Evolutionary conservation across 257 asterid species (phyloP), one percentile per base, ranked within the genome.

Genomic region (Solanum lycopersicoides): DNA sequence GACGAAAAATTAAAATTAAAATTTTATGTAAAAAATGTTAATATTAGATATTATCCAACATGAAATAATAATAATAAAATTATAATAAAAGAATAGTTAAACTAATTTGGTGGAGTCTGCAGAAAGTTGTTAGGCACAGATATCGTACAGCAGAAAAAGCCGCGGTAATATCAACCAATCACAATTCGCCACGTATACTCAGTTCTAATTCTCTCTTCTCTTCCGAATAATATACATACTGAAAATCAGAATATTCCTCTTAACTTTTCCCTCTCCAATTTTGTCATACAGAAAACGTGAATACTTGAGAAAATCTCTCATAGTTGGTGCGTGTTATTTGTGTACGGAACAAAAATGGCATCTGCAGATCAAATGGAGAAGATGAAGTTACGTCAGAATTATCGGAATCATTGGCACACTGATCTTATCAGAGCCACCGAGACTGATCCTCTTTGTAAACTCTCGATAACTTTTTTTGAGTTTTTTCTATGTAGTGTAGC

Each of bases 391-490:
- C 92, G 91, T 42, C 89, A 83, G 87, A 73, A 80, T 37, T 87
- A 89, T 37, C 77, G 23, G 44, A 89, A 90, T 83, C 35, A 37
- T 20, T 89, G 91, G 91, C 92, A 87, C 37, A 88, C 90, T 63
- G 92, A 90, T 87, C 90, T 89, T 82, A 56, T 86, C 88, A 60
- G 59, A 14, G 83, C 91, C 56, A 80, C 91, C 7, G 59, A 68
- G 8, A 69, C 86, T 5, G 90, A 91, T 86, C 92, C 92, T 35
- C 85, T 87, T 28, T 91, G 92, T 87, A 87, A 50, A 85, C 28
- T 45, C 68, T 59, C 32, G 12, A 21, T 84, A 7, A 4, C 35
- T 50, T 28, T 74, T 1, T 41, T 42, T 7, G 6, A 11, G 16
- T 37, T 74, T 21, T 37, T 73, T 73, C 6, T 82, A 0, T 39